A percentile compares a stretch with the other conserved stretches of the same genome.
phyloP scores from a whole-genome alignment of 2,329 filamentous ascomycete species.

The Exophiala viscosa region DNA sequence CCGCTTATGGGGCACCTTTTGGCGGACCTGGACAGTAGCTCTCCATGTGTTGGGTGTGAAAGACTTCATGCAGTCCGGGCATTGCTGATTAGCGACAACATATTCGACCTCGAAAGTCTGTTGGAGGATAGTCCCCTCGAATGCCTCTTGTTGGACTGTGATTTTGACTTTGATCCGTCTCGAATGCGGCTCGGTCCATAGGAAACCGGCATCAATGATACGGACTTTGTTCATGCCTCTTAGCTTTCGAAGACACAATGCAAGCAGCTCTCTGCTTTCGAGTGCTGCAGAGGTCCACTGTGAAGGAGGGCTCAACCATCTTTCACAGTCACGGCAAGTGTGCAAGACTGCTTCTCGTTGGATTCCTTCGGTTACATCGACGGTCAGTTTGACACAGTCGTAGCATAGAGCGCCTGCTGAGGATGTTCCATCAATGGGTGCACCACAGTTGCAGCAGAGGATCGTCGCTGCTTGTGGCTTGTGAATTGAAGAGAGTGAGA shows the following conservation, averaged over 20 bases:
- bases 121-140: conserved; percentile 69
- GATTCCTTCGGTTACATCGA: conserved; percentile 88
- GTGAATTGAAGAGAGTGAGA: conserved; percentile 36
- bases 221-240: conserved; percentile 82
- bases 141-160: conserved; percentile 75
- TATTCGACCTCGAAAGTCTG: conserved; percentile 95
- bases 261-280: conserved; percentile 88
- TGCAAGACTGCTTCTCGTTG: conserved; percentile 86
- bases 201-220: conserved; percentile 92
- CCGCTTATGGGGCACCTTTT: conserved; percentile 95
- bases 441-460: conserved; percentile 96
- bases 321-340: conserved; percentile 90
- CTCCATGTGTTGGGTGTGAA: conserved; percentile 97
- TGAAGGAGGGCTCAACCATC: conserved; percentile 81
- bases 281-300: conserved; percentile 81
- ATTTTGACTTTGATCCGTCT: conserved; percentile 90
- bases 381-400: conserved; percentile 90
- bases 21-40: conserved; percentile 87
- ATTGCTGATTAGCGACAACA: conserved; percentile 86
- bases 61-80: conserved; percentile 89
- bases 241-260: conserved; percentile 84
- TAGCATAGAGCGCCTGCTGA: conserved; percentile 85
- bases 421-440: conserved; percentile 86
- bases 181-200: conserved; percentile 98
- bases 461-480: conserved; percentile 56